Evolutionary conservation across 1,284 basidiomycete species (phyloP).

Genomic region (Ganoderma boninense): DNA sequence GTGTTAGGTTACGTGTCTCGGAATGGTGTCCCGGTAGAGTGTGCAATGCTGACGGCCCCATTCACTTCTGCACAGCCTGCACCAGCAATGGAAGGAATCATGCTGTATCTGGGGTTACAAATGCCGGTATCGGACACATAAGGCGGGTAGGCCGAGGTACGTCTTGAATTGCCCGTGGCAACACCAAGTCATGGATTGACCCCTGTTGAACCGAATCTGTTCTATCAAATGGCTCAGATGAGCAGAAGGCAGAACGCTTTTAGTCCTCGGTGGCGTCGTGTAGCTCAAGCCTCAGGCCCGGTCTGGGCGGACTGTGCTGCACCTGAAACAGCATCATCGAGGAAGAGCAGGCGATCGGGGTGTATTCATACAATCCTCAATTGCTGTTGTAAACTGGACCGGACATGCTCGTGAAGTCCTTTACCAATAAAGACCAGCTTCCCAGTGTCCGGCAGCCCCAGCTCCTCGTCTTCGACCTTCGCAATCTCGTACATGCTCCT

Average conservation of each 20-base stretch:
- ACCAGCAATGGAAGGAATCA: not conserved
- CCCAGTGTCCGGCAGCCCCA: slow-evolving; percentile 65
- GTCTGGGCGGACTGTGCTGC: not conserved
- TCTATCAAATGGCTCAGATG: not conserved
- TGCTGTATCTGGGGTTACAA: not conserved
- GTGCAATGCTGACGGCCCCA: not conserved
- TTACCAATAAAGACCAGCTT: slow-evolving; percentile 92
- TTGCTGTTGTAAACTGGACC: slow-evolving; percentile 55
- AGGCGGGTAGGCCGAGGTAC: not conserved
- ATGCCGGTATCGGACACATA: not conserved
- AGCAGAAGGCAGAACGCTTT: not conserved
- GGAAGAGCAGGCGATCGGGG: not conserved
- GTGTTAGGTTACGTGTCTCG: not conserved
- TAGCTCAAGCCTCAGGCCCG: not conserved
- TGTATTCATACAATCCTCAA: slow-evolving; percentile 22
- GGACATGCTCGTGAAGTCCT: slow-evolving; percentile 65
- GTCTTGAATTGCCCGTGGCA: not conserved
- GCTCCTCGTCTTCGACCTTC: slow-evolving; percentile 48
- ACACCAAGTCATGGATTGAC: not conserved
- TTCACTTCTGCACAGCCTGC: not conserved
- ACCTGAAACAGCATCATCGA: not conserved
- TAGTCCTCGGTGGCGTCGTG: not conserved
- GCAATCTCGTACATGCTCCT: slow-evolving; percentile 85
- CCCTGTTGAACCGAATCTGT: not conserved
- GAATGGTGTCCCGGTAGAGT: not conserved